Conservation (phyloP, 2,329 filamentous ascomycete genomes). For the Aspergillus novoparasiticus region DNA sequence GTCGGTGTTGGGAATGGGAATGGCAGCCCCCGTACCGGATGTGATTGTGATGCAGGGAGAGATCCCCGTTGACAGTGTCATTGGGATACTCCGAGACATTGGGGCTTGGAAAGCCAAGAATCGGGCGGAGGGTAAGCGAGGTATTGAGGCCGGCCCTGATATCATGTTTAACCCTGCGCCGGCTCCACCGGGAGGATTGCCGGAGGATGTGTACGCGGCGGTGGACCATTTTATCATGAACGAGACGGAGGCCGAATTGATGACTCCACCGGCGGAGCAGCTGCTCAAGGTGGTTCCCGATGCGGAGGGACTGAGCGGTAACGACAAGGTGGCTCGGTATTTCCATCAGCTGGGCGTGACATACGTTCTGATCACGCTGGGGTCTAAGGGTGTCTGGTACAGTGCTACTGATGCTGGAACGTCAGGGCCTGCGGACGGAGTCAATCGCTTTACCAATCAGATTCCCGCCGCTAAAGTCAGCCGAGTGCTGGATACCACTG, state of each 20-base stretch:
- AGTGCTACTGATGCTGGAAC: constrained; percentile 56
- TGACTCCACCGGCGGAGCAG: constrained; percentile 57
- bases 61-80: constrained; percentile 67
- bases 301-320: constrained; percentile 46
- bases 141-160: constrained; percentile 49
- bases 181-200: constrained; percentile 72
- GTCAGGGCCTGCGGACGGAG: constrained; percentile 39
- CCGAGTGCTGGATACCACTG: constrained; percentile 86
- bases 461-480: constrained; percentile 68
- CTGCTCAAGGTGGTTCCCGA: constrained; percentile 31
- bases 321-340: constrained; percentile 58
- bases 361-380: constrained; percentile 82
- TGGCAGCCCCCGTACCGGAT: constrained; percentile 53
- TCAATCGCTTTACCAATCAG: constrained; percentile 35
- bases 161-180: constrained; percentile 88
- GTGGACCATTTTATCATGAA: constrained; percentile 85
- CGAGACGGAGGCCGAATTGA: constrained; percentile 80
- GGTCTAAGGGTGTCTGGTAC: constrained; percentile 73
- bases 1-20: constrained; percentile 41
- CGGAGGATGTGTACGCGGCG: constrained; percentile 64
- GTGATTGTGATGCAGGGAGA: constrained; percentile 78
- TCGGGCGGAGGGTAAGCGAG: constrained; percentile 38
- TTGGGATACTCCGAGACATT: constrained; percentile 57
- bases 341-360: constrained; percentile 72
- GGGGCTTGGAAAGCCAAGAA: constrained; percentile 45